Conservation (phyloP, 208 protist species). For the Phytomonas sp. region DNA sequence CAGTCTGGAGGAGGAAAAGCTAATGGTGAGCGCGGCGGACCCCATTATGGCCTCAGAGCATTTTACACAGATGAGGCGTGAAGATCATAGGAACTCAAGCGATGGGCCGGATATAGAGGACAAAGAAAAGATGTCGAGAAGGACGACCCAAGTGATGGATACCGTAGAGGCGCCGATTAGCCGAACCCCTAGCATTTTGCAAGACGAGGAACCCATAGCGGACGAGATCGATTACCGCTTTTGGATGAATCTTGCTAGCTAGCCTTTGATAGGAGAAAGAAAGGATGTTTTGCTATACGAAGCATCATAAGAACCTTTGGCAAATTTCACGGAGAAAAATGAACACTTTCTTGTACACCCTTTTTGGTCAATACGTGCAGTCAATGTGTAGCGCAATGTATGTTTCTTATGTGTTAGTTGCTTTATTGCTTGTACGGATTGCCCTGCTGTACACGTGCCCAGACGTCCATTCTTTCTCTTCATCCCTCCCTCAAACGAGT, state of each 20-base stretch:
- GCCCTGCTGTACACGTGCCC: not conserved
- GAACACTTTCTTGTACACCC: not conserved
- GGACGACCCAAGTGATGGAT: not conserved
- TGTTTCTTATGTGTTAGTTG: not conserved
- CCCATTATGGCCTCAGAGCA: constrained; percentile 7
- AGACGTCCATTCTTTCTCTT: not conserved
- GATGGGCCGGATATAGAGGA: not conserved
- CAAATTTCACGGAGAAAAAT: not conserved
- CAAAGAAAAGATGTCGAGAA: not conserved
- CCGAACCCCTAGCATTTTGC: not conserved
- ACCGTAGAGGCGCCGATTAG: not conserved
- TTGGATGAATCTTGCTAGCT: constrained; percentile 29
- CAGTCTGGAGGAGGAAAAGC: not conserved
- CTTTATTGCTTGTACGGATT: not conserved
- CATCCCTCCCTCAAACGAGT: not conserved
- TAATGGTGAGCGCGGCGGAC: constrained; percentile 6
- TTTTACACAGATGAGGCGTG: not conserved
- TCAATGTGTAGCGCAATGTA: not conserved
- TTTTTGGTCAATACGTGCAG: not conserved
- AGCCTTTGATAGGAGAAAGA: not conserved
- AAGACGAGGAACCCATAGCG: not conserved
- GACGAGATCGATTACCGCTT: constrained; percentile 16
- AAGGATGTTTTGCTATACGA: not conserved
- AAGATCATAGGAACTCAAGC: not conserved
- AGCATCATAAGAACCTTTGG: not conserved